These are phyloP conservation scores for Salvia rosmarinus DNA, from an alignment of 257 asterid genomes.

Conservation along the genomic window DNA sequence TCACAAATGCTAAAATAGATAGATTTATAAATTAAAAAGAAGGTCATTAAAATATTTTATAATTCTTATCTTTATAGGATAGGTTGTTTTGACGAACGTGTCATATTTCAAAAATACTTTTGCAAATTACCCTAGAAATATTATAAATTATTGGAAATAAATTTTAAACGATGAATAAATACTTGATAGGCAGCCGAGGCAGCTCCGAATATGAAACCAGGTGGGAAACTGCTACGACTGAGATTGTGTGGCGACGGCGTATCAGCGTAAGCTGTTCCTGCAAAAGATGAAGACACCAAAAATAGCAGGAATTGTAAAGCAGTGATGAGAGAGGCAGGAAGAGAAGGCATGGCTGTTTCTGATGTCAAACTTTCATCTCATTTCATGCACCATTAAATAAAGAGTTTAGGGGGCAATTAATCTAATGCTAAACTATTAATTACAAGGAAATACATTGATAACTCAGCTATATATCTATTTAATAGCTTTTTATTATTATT, in stretches of 20 bases:
- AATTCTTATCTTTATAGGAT: no score
- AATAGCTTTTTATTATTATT: no score
- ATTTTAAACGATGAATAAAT: not conserved
- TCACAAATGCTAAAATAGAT: no score
- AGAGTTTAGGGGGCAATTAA: not conserved
- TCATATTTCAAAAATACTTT: no score
- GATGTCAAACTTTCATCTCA: not conserved
- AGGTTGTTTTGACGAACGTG: not conserved
- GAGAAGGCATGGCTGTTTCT: not conserved
- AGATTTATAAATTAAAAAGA: no score
- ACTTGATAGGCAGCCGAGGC: constrained; percentile 42
- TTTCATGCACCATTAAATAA: not conserved
- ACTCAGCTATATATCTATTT: no score
- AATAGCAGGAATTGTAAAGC: not conserved
- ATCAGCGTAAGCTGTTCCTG: not conserved
- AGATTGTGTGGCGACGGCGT: no score
- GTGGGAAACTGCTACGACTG: constrained; percentile 29
- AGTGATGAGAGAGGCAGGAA: not conserved
- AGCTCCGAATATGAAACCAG: constrained; percentile 37
- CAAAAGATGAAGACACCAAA: not conserved
- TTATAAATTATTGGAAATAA: no score
- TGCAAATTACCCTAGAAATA: no score
- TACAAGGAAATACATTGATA: no score
- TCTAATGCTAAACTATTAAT: no score
- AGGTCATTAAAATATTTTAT: no score